Conservation (phyloP, 305 asterid genomes). For the Stenogyne calaminthoides region DNA sequence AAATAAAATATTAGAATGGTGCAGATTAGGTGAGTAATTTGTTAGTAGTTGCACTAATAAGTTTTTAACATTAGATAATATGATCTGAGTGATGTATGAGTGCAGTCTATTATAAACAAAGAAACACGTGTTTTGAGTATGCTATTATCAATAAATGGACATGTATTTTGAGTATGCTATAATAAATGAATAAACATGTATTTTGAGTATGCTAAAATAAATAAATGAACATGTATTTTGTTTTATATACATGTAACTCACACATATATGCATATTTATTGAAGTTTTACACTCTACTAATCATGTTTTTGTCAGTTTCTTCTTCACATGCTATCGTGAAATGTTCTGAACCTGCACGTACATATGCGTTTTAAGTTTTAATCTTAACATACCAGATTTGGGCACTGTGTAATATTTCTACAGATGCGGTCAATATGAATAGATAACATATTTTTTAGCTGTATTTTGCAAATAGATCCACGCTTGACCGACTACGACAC, state of each 20-base stretch:
- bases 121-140: background rate
- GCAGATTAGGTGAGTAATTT: background rate
- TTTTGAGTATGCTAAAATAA: background rate
- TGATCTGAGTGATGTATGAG: background rate
- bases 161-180: background rate
- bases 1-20: background rate
- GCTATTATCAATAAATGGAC: background rate
- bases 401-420: conserved; percentile 13
- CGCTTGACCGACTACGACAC: conserved; percentile 98
- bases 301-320: background rate
- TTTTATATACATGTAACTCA: background rate
- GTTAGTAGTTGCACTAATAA: conserved; percentile 14
- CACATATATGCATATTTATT: background rate
- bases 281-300: background rate
- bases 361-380: background rate
- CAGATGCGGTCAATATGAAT: background rate
- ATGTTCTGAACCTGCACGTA: background rate
- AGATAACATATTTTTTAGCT: conserved; percentile 30
- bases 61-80: conserved; percentile 2
- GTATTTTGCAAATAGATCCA: conserved; percentile 68
- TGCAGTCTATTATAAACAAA: background rate
- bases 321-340: too few relatives aligned
- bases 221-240: background rate
- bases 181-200: background rate
- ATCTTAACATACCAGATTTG: background rate